phyloP scores from a whole-genome alignment of 2,329 filamentous ascomycete species.

The Venturia oleaginea region DNA sequence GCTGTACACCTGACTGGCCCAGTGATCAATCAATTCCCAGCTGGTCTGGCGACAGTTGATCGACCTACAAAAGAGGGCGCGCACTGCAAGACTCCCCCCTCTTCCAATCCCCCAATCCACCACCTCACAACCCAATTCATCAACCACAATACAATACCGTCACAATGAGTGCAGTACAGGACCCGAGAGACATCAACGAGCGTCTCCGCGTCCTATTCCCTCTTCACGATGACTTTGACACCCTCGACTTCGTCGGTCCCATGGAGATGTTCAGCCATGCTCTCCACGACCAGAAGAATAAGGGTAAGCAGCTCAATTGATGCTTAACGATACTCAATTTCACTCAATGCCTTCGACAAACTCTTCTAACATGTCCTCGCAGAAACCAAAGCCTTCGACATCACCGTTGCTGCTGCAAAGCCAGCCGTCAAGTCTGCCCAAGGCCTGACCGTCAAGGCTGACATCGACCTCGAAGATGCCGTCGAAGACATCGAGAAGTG shows the following conservation, averaged over 20 bases:
- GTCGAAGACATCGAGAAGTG: constrained; percentile 64
- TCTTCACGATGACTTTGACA: constrained; percentile 47
- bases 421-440: constrained; percentile 45
- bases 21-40: neutral
- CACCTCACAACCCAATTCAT: neutral
- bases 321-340: neutral
- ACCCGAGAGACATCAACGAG: constrained; percentile 28
- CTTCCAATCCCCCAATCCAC: constrained; percentile 13
- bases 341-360: constrained; percentile 13
- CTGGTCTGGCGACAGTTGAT: neutral
- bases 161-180: constrained; percentile 41
- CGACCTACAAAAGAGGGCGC: neutral
- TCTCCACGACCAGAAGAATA: constrained; percentile 44
- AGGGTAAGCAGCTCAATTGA: neutral
- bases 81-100: constrained; percentile 9
- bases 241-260: constrained; percentile 48
- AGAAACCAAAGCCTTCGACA: constrained; percentile 46
- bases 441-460: constrained; percentile 61
- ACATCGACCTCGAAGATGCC: constrained; percentile 72
- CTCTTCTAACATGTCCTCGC: constrained; percentile 17
- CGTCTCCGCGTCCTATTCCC: constrained; percentile 52
- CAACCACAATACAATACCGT: constrained; percentile 19
- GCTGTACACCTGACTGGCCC: neutral
- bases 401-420: constrained; percentile 40
- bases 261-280: constrained; percentile 48